Evolutionary conservation across 2,329 filamentous ascomycete species (phyloP).

Genomic region (Xylaria sp.): DNA sequence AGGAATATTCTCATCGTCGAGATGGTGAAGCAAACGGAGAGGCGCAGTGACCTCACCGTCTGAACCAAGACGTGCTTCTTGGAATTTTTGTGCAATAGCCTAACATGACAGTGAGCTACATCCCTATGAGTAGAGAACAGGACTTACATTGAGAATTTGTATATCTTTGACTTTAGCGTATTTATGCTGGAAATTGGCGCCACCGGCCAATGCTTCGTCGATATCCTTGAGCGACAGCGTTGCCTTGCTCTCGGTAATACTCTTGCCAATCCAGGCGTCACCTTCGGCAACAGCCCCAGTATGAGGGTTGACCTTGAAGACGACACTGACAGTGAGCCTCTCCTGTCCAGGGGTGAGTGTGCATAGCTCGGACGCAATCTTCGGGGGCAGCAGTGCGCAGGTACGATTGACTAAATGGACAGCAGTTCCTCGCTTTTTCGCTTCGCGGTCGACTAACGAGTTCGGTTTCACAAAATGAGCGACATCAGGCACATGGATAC

Average conservation of each 20-base stretch:
- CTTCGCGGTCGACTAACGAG: conserved; percentile 93
- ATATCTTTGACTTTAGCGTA: conserved; percentile 76
- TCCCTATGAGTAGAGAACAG: neutral
- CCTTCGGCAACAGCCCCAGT: conserved; percentile 81
- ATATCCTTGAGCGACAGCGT: conserved; percentile 87
- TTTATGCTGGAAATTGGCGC: conserved; percentile 65
- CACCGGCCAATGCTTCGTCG: conserved; percentile 76
- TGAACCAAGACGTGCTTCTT: conserved; percentile 82
- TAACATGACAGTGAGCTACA: conserved; percentile 45
- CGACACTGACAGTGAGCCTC: conserved; percentile 86
- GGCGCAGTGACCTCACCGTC: conserved; percentile 81
- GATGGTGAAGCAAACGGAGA: conserved; percentile 86
- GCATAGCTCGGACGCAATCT: conserved; percentile 85
- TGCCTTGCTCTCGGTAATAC: conserved; percentile 88
- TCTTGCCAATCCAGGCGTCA: conserved; percentile 92
- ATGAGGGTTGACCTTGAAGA: conserved; percentile 86
- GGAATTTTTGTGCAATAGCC: conserved; percentile 86
- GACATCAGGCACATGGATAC: conserved; percentile 93
- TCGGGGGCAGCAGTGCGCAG: conserved; percentile 86
- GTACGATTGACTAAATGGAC: conserved; percentile 92
- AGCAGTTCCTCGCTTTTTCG: conserved; percentile 95
- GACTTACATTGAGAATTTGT: conserved; percentile 73
- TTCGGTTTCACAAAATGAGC: conserved; percentile 97
- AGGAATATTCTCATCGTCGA: conserved; percentile 97
- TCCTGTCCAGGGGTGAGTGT: conserved; percentile 87